Evolutionary conservation across 352 stramenopile genomes (phyloP).

Genomic region (Elongisporangium prolatum): DNA sequence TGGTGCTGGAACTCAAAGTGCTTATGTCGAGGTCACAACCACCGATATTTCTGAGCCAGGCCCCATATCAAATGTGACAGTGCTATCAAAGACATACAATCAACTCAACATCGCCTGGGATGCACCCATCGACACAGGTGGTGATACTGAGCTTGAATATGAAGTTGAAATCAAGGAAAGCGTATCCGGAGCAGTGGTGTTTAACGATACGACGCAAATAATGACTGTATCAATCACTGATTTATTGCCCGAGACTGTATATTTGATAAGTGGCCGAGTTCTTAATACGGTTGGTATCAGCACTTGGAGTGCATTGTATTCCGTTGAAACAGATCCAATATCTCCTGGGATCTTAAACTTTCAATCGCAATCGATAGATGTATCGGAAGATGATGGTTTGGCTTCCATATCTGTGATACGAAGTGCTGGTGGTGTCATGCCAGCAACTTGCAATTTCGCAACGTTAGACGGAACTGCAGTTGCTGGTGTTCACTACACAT

Average conservation of each 20-base stretch:
- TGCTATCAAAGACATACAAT: conserved; percentile 16
- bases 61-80: conserved; percentile 5
- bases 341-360: conserved; percentile 46
- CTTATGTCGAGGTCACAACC: conserved; percentile 20
- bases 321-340: conserved; percentile 36
- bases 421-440: conserved; percentile 27
- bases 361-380: neutral
- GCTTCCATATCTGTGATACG: conserved; percentile 18
- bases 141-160: conserved; percentile 21
- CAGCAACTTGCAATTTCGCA: conserved; percentile 25
- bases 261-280: conserved; percentile 26
- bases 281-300: conserved; percentile 15
- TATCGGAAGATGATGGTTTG: conserved; percentile 20
- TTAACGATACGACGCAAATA: conserved; percentile 1
- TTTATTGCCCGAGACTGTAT: conserved; percentile 22
- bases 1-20: conserved; percentile 22
- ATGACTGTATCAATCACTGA: neutral
- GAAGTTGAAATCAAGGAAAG: conserved; percentile 14
- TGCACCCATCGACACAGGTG: conserved; percentile 32
- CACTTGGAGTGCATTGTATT: conserved; percentile 23
- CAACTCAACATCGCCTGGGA: conserved; percentile 24
- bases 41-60: conserved; percentile 18
- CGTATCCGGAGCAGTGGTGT: neutral
- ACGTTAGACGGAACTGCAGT: conserved; percentile 33
- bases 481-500: conserved; percentile 21